These are phyloP conservation scores for Erysimum pusillum DNA, from an alignment of 441 rosid genomes.

Conservation along the genomic window DNA sequence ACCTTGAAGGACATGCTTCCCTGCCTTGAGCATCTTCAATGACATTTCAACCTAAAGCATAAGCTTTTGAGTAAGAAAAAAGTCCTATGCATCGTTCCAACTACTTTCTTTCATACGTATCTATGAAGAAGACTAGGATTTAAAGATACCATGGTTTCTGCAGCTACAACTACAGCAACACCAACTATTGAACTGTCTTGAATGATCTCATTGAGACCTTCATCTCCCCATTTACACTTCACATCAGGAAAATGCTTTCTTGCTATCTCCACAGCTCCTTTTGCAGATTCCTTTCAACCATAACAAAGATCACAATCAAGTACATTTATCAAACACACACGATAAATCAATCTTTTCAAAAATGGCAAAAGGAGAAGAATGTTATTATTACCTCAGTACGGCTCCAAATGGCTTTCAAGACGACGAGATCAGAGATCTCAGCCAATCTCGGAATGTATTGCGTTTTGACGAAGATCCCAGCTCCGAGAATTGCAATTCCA, in stretches of 20 bases:
- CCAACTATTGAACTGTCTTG: slow-evolving; percentile 72
- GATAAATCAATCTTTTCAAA: not conserved
- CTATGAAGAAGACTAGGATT: not conserved
- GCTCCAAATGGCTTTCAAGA: slow-evolving; percentile 86
- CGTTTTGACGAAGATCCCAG: slow-evolving; percentile 91
- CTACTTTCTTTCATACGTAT: too few relatives aligned
- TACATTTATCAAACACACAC: not conserved
- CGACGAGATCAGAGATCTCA: slow-evolving; percentile 83
- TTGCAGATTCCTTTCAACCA: slow-evolving; percentile 76
- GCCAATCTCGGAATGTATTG: slow-evolving; percentile 89
- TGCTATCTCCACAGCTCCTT: slow-evolving; percentile 81
- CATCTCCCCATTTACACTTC: slow-evolving; percentile 88
- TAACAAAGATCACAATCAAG: slow-evolving; percentile 16
- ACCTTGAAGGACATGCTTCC: slow-evolving; percentile 98
- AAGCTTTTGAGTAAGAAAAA: slow-evolving; percentile 7
- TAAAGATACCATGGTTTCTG: slow-evolving; percentile 72
- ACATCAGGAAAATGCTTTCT: slow-evolving; percentile 79
- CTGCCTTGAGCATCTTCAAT: slow-evolving; percentile 81
- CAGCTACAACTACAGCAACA: slow-evolving; percentile 95
- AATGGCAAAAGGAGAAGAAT: not conserved
- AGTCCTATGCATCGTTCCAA: not conserved
- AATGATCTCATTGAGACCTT: slow-evolving; percentile 78
- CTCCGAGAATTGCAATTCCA: slow-evolving; percentile 81
- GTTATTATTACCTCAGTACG: slow-evolving; percentile 69
- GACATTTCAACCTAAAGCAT: slow-evolving; percentile 78